These are phyloP conservation scores for Penicillium sp. DNA, from an alignment of 2,329 filamentous ascomycete species.

Conservation along the genomic window DNA sequence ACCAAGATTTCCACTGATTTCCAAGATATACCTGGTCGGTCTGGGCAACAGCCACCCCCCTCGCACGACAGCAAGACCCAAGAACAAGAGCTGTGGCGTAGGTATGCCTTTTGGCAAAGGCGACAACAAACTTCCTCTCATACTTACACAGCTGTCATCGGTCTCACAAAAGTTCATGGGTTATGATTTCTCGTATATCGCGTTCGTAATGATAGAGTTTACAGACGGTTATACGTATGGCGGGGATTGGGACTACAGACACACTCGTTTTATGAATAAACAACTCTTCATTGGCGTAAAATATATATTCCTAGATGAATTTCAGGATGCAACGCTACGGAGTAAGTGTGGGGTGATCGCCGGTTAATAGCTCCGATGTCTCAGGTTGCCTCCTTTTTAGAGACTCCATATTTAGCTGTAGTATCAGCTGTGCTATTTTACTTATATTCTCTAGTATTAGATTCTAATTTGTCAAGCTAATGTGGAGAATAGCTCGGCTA, in stretches of 20 bases:
- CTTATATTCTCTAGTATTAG: neutral
- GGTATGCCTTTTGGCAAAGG: neutral
- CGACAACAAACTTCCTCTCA: neutral
- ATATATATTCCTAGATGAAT: slow-evolving; percentile 44
- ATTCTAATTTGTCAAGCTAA: neutral
- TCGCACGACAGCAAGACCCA: neutral
- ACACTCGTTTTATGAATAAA: neutral
- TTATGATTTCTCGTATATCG: too few relatives aligned
- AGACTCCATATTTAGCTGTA: neutral
- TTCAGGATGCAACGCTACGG: neutral
- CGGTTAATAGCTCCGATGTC: neutral
- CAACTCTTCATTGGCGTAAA: slow-evolving; percentile 17
- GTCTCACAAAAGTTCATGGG: slow-evolving; percentile 44
- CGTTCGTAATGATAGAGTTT: too few relatives aligned
- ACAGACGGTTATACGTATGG: neutral
- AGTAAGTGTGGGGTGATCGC: neutral
- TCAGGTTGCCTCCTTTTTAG: neutral
- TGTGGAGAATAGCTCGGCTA: neutral
- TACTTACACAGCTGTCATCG: slow-evolving; percentile 30
- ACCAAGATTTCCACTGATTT: neutral
- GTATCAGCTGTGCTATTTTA: neutral
- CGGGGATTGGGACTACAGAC: slow-evolving; percentile 9
- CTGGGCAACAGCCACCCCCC: neutral
- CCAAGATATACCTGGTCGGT: neutral
- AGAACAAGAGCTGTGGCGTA: slow-evolving; percentile 5